A percentile compares a stretch with the other conserved stretches of the same genome.
Evolutionary conservation across 371 early-diverging fungal species (phyloP).

Genomic region (Fennellomyces sp.): DNA sequence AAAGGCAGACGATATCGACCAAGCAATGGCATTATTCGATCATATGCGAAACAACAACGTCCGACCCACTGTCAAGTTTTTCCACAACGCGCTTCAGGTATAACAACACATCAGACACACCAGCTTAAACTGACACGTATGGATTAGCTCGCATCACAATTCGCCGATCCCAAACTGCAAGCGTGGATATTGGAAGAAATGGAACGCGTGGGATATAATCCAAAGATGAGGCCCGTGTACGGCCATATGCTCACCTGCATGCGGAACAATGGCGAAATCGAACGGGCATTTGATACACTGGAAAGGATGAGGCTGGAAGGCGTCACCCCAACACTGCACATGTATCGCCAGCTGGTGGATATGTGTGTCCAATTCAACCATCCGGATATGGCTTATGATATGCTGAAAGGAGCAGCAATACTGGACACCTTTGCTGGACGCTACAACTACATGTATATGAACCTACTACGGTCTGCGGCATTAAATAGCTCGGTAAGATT

Average conservation of each 20-base stretch:
- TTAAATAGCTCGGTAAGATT: conserved; percentile 45
- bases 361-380: conserved; percentile 21
- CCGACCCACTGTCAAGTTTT: conserved; percentile 14
- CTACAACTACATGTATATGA: conserved; percentile 29
- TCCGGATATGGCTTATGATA: conserved; percentile 30
- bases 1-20: conserved; percentile 10
- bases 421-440: conserved; percentile 28
- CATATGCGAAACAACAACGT: conserved; percentile 23
- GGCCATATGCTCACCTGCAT: conserved; percentile 26
- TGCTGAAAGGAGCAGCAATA: conserved; percentile 44
- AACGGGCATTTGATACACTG: conserved; percentile 42
- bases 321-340: conserved; percentile 10
- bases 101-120: neutral
- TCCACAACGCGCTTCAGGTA: conserved; percentile 35
- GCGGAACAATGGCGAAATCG: conserved; percentile 40
- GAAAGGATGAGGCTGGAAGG: conserved; percentile 29
- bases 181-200: conserved; percentile 28
- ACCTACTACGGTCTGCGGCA: conserved; percentile 51
- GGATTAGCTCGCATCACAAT: conserved; percentile 25
- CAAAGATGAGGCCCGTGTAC: conserved; percentile 19
- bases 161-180: conserved; percentile 23
- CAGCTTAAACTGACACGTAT: neutral
- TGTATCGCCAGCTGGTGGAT: conserved; percentile 20
- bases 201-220: conserved; percentile 11
- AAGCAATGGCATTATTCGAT: conserved; percentile 17